These are phyloP conservation scores for Quercus mongolica DNA, from an alignment of 306 rosid species.

Conservation along the genomic window DNA sequence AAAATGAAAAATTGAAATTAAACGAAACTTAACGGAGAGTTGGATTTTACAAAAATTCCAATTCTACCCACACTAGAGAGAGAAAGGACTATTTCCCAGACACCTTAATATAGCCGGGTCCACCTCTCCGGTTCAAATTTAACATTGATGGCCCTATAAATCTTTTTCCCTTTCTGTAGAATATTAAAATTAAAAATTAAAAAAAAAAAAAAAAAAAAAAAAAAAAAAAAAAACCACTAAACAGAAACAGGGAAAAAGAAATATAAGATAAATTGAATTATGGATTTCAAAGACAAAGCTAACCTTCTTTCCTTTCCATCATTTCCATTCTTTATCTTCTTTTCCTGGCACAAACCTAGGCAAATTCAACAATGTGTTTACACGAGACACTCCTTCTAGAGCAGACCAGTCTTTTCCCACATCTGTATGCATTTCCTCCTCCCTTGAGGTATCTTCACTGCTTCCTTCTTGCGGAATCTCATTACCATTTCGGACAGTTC, in stretches of 20 bases:
- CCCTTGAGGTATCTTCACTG: slow-evolving; percentile 30
- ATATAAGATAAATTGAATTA: slow-evolving; percentile 5
- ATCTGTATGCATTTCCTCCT: slow-evolving; percentile 48
- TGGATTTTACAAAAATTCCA: slow-evolving; percentile 45
- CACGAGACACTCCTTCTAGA: slow-evolving; percentile 95
- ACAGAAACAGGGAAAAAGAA: slow-evolving; percentile 18
- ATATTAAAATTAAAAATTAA: slow-evolving; percentile 10
- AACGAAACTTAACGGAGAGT: slow-evolving; percentile 12
- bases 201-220: neutral
- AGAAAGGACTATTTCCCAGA: slow-evolving; percentile 56
- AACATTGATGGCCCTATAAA: slow-evolving; percentile 22
- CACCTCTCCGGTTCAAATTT: slow-evolving; percentile 42
- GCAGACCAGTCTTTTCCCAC: slow-evolving; percentile 85
- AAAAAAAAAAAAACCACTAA: neutral
- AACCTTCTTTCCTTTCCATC: slow-evolving; percentile 17
- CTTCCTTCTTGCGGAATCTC: slow-evolving; percentile 30
- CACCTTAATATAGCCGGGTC: slow-evolving; percentile 71
- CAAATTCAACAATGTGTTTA: slow-evolving; percentile 81
- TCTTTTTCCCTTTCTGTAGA: slow-evolving; percentile 24
- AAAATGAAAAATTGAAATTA: neutral
- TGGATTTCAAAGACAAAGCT: slow-evolving; percentile 1
- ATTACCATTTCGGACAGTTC: slow-evolving; percentile 43
- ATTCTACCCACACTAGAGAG: slow-evolving; percentile 35
- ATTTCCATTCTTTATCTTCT: slow-evolving; percentile 49
- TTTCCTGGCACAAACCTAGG: slow-evolving; percentile 88